A percentile compares a stretch with the other conserved stretches of the same genome.
These are phyloP conservation scores for Cardamine chenopodiifolia DNA, from an alignment of 345 rosid species.

Conservation along the genomic window DNA sequence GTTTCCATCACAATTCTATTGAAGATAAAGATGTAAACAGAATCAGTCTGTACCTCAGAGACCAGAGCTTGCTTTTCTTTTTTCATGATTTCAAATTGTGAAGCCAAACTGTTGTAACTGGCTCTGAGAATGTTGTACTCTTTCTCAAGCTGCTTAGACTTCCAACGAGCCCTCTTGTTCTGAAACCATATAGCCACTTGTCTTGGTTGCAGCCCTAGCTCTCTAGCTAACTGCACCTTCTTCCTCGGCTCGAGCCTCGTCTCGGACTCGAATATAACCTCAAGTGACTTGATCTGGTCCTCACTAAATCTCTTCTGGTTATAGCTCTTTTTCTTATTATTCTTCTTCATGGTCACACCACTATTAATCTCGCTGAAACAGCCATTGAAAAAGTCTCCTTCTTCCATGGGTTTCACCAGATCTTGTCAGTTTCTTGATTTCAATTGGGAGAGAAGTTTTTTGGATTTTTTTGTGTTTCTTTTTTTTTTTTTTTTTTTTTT, in stretches of 20 bases:
- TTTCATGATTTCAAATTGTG: slow-evolving; percentile 57
- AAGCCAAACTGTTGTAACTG: slow-evolving; percentile 55
- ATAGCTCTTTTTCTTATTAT: slow-evolving; percentile 40
- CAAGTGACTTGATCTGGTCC: slow-evolving; percentile 68
- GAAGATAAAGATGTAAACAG: slow-evolving; percentile 1
- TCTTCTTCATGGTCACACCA: slow-evolving; percentile 44
- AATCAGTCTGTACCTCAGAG: slow-evolving; percentile 51
- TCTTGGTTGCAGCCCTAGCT: slow-evolving; percentile 78
- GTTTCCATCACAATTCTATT: not conserved
- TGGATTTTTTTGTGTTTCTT: not conserved
- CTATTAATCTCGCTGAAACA: slow-evolving; percentile 28
- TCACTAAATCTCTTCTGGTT: slow-evolving; percentile 72
- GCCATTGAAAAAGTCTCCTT: slow-evolving; percentile 6
- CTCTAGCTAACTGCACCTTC: slow-evolving; percentile 68
- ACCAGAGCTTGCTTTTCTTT: slow-evolving; percentile 63
- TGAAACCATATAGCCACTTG: slow-evolving; percentile 95
- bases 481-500: not conserved
- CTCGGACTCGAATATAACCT: slow-evolving; percentile 70
- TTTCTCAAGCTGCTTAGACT: slow-evolving; percentile 70
- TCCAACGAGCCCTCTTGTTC: slow-evolving; percentile 87
- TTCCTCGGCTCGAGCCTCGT: slow-evolving; percentile 72
- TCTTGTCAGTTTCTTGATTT: slow-evolving; percentile 31
- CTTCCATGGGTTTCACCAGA: slow-evolving; percentile 32
- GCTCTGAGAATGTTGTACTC: slow-evolving; percentile 58
- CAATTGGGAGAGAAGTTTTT: slow-evolving; percentile 8